Evolutionary conservation across 2,329 filamentous ascomycete genomes (phyloP).

Genomic region (Xylariaceae sp.): DNA sequence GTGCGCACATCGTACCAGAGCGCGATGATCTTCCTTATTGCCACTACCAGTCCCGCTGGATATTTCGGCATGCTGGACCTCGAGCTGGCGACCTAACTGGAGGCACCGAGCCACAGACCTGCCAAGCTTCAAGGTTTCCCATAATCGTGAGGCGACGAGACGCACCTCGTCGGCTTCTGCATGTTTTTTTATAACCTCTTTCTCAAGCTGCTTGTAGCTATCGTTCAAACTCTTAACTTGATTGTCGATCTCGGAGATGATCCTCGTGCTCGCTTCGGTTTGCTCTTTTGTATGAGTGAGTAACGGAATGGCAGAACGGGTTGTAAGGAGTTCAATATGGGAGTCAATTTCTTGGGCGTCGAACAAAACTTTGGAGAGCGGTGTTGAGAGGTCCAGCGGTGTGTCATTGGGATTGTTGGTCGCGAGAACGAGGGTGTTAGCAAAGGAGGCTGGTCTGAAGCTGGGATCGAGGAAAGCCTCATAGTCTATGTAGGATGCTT

Average conservation of each 20-base stretch:
- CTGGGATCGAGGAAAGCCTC: constrained; percentile 83
- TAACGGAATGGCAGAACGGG: constrained; percentile 80
- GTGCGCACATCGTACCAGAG: constrained; percentile 81
- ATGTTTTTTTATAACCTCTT: constrained; percentile 85
- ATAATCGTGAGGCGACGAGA: constrained; percentile 76
- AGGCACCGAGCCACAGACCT: constrained; percentile 79
- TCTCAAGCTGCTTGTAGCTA: constrained; percentile 84
- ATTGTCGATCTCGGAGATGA: constrained; percentile 77
- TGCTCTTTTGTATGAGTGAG: constrained; percentile 79
- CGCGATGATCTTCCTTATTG: constrained; percentile 74
- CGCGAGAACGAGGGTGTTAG: constrained; percentile 83
- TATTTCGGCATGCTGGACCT: constrained; percentile 81
- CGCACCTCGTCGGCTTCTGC: constrained; percentile 84
- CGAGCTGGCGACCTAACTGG: constrained; percentile 82
- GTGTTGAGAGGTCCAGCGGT: constrained; percentile 90
- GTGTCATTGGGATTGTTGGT: constrained; percentile 94
- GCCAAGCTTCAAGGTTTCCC: constrained; percentile 78
- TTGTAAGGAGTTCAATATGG: constrained; percentile 89
- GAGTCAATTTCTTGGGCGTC: constrained; percentile 97
- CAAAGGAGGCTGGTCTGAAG: constrained; percentile 83
- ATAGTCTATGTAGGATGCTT: constrained; percentile 93
- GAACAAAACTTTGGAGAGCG: constrained; percentile 90
- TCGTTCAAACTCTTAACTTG: constrained; percentile 83
- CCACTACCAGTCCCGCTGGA: constrained; percentile 47
- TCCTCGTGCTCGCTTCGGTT: constrained; percentile 71